Evolutionary conservation across 1,284 basidiomycete species (phyloP).

Genomic region (Ceratobasidium sp.): DNA sequence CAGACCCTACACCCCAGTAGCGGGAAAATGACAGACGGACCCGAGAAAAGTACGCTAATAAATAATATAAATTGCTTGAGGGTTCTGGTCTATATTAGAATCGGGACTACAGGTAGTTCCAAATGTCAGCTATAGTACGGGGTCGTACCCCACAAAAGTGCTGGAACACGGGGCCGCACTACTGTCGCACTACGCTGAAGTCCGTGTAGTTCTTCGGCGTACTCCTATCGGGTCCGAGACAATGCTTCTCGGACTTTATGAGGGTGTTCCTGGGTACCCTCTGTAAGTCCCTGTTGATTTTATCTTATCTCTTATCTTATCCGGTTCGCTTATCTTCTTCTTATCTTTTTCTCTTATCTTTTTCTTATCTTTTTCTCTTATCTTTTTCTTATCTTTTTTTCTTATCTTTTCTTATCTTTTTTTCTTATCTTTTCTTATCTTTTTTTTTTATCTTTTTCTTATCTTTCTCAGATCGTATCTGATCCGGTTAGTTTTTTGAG

Average conservation of each 20-base stretch:
- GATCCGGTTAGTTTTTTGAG: not conserved
- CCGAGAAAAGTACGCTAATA: not conserved
- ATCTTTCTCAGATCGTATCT: too few relatives aligned
- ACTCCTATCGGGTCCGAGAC: not conserved
- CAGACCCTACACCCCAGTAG: not conserved
- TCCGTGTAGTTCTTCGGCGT: not conserved
- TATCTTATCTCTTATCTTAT: not conserved
- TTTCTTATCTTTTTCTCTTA: not conserved
- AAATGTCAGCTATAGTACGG: too few relatives aligned
- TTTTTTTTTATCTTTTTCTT: too few relatives aligned
- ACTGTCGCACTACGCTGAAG: not conserved
- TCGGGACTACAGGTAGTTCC: not conserved
- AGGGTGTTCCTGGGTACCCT: not conserved
- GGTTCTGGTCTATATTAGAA: not conserved
- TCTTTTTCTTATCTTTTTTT: too few relatives aligned
- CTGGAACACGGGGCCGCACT: not conserved
- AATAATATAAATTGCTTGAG: not conserved
- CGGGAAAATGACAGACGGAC: not conserved
- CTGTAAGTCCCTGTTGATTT: not conserved
- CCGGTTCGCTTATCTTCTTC: not conserved
- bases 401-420: not conserved
- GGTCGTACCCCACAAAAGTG: too few relatives aligned
- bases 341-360: not conserved
- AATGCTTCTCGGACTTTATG: not conserved
- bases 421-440: not conserved